Conservation (phyloP, 1,139 yeast species). For the Candida frijolesensis region DNA sequence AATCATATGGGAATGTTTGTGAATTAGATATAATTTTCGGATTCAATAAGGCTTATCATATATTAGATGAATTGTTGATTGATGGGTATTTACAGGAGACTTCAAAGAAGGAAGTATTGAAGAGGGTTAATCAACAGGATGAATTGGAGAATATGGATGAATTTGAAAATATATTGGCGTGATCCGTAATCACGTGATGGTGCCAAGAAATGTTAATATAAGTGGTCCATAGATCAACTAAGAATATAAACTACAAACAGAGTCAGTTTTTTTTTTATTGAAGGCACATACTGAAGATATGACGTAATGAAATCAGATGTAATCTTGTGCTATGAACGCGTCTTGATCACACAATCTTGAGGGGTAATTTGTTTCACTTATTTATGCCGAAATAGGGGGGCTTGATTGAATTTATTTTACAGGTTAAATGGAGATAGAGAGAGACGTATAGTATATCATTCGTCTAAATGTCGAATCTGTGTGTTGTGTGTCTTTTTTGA, state of each 20-base stretch:
- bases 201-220: background rate
- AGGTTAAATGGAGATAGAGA: background rate
- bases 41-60: constrained; percentile 89
- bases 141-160: constrained; percentile 57
- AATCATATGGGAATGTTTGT: constrained; percentile 94
- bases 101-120: constrained; percentile 76
- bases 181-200: background rate
- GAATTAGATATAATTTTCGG: constrained; percentile 93
- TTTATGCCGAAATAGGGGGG: background rate
- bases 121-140: constrained; percentile 77
- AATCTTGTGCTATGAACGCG: too few species aligned
- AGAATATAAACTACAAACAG: background rate
- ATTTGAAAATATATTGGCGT: constrained; percentile 45
- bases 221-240: background rate
- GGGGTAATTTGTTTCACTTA: too few species aligned
- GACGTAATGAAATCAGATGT: too few species aligned
- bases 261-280: too few species aligned
- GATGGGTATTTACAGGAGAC: constrained; percentile 88
- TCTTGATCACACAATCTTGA: too few species aligned
- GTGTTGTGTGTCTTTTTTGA: too few species aligned
- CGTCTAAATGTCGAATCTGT: constrained; percentile 3
- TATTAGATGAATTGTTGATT: constrained; percentile 82
- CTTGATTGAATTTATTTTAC: background rate
- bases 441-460: background rate
- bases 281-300: too few species aligned